phyloP scores from a whole-genome alignment of 1,284 basidiomycete species.

The Apiotrichum laibachii region DNA sequence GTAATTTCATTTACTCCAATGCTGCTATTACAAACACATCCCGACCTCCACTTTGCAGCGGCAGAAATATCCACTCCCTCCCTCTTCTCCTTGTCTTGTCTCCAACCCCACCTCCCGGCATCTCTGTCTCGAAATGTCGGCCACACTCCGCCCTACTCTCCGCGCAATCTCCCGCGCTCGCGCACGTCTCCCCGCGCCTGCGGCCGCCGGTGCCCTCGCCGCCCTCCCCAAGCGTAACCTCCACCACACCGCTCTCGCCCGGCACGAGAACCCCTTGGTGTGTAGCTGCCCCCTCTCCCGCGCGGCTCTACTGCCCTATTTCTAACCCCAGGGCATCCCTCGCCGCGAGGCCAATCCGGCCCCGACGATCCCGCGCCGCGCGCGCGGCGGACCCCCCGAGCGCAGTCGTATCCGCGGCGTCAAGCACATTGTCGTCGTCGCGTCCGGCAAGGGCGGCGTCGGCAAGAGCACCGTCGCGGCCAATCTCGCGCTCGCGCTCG shows the following conservation, averaged over 20 bases:
- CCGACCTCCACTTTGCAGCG: too few species aligned
- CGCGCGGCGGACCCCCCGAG: constrained; percentile 49
- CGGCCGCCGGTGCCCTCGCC: too few species aligned
- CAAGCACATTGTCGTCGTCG: constrained; percentile 71
- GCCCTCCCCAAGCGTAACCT: background rate
- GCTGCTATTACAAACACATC: too few species aligned
- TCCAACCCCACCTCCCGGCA: too few species aligned
- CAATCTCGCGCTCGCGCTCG: constrained; percentile 64
- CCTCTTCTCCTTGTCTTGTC: too few species aligned
- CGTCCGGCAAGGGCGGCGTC: constrained; percentile 94
- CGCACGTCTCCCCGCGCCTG: too few species aligned
- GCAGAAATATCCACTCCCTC: too few species aligned
- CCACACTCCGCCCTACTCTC: too few species aligned
- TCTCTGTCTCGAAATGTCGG: too few species aligned
- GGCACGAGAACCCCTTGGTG: constrained; percentile 35
- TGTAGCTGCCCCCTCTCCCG: background rate
- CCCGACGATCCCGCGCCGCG: constrained; percentile 47
- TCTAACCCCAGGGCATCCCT: constrained; percentile 42
- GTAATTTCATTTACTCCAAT: too few species aligned
- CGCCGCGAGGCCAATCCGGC: constrained; percentile 43
- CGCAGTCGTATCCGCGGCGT: constrained; percentile 56
- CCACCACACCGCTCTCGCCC: background rate
- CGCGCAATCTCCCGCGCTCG: too few species aligned
- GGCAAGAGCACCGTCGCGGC: constrained; percentile 96
- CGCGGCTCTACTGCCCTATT: background rate